phyloP scores from a whole-genome alignment of 441 rosid genomes.

The Gossypium davidsonii region DNA sequence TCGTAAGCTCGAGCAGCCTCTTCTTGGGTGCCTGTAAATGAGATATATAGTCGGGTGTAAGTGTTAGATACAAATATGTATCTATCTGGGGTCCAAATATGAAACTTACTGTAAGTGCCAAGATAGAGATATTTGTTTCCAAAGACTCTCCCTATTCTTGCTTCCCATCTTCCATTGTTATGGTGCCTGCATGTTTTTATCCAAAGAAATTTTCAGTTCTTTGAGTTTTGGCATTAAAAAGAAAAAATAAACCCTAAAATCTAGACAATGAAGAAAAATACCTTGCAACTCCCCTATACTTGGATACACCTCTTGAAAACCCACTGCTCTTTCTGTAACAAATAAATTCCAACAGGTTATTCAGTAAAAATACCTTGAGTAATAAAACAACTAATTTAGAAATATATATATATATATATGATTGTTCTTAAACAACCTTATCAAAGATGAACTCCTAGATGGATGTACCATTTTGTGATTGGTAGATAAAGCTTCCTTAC shows the following conservation, averaged over 20 bases:
- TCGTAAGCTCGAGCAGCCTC: constrained; percentile 49
- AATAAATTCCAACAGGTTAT: not conserved
- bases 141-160: constrained; percentile 42
- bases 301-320: constrained; percentile 67
- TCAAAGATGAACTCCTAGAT: no score
- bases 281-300: constrained; percentile 71
- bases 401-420: no score
- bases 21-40: constrained; percentile 36
- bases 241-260: not conserved
- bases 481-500: constrained; percentile 20
- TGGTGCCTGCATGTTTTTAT: constrained; percentile 30
- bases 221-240: not conserved
- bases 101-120: constrained; percentile 36
- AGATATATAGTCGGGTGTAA: not conserved
- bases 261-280: constrained; percentile 8
- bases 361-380: not conserved
- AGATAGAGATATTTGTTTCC: constrained; percentile 47
- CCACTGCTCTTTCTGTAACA: constrained; percentile 57
- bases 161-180: constrained; percentile 52
- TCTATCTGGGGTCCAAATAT: not conserved
- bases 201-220: not conserved
- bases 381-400: not conserved
- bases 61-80: not conserved
- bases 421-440: no score
- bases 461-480: not conserved